Evolutionary conservation across 768 basidiomycete species (phyloP).

Genomic region (Boletus pseudo-olivaceus): DNA sequence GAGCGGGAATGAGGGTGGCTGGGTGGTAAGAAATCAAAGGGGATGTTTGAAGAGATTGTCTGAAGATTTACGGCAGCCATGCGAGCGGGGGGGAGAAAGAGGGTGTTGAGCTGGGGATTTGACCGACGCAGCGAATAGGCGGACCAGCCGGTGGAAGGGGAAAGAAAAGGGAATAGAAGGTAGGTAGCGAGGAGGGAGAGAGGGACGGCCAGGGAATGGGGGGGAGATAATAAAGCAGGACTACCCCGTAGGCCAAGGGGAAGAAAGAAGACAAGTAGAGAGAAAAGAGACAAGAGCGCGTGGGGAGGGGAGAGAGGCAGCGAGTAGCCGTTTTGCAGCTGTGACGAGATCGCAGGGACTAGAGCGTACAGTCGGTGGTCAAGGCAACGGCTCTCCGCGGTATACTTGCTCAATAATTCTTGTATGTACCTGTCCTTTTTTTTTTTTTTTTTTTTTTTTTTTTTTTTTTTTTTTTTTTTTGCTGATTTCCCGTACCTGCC

Average conservation of each 20-base stretch:
- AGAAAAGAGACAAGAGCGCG: slow-evolving; percentile 17
- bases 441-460: background rate
- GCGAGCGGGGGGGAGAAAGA: slow-evolving; percentile 32
- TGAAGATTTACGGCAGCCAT: slow-evolving; percentile 78
- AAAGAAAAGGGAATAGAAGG: background rate
- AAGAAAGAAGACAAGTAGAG: slow-evolving; percentile 12
- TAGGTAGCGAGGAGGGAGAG: background rate
- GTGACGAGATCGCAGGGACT: slow-evolving; percentile 34
- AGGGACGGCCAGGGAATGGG: background rate
- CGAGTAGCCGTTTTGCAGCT: slow-evolving; percentile 17
- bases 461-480: too few species aligned
- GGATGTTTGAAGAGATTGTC: slow-evolving; percentile 61
- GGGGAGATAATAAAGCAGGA: slow-evolving; percentile 12
- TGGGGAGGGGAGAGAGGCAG: slow-evolving; percentile 9
- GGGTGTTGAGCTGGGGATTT: slow-evolving; percentile 34
- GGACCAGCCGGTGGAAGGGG: slow-evolving; percentile 53
- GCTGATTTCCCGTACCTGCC: slow-evolving; percentile 13
- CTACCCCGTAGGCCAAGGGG: slow-evolving; percentile 24
- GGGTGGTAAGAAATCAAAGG: slow-evolving; percentile 68
- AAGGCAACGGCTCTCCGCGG: slow-evolving; percentile 41
- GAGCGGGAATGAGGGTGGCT: slow-evolving; percentile 71
- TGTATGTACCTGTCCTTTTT: background rate
- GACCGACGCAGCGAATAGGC: slow-evolving; percentile 35
- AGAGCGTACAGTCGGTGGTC: slow-evolving; percentile 44
- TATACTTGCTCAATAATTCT: slow-evolving; percentile 18